Conservation (phyloP, 352 stramenopile genomes). For the Phytopythium delawarense region DNA sequence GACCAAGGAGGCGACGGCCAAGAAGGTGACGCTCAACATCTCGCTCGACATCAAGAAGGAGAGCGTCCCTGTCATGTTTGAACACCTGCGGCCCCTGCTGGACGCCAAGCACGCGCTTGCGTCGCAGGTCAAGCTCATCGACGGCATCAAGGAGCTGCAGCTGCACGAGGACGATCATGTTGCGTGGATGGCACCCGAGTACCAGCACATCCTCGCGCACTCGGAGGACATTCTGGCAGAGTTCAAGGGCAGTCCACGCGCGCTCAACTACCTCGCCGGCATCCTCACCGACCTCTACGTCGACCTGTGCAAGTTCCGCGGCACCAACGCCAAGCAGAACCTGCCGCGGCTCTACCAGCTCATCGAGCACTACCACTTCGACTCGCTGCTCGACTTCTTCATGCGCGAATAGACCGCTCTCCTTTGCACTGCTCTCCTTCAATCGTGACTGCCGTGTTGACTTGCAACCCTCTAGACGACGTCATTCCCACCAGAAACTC, state of each 20-base stretch:
- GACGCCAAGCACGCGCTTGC: conserved; percentile 67
- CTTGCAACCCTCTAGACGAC: background rate
- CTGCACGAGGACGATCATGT: conserved; percentile 73
- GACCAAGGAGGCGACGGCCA: conserved; percentile 75
- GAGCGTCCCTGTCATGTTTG: conserved; percentile 65
- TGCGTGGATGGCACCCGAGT: conserved; percentile 78
- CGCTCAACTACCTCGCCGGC: conserved; percentile 74
- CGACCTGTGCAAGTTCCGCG: conserved; percentile 81
- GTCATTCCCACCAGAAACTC: conserved; percentile 72
- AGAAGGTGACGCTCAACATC: conserved; percentile 78
- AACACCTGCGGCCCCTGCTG: conserved; percentile 56
- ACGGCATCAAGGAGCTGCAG: conserved; percentile 80
- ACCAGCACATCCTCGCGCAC: conserved; percentile 66
- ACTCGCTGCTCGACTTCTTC: conserved; percentile 77
- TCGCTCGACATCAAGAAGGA: conserved; percentile 80
- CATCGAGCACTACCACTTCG: conserved; percentile 80
- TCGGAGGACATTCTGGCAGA: conserved; percentile 64
- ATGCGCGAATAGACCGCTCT: conserved; percentile 32
- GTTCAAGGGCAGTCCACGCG: conserved; percentile 64
- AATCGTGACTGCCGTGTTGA: background rate
- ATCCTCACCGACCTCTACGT: conserved; percentile 85
- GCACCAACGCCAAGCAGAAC: conserved; percentile 72
- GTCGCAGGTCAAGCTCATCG: conserved; percentile 77
- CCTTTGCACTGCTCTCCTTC: background rate
- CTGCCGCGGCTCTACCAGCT: conserved; percentile 65